Evolutionary conservation across 495 filamentous ascomycete species (phyloP).

Genomic region (Diplogelasinospora grovesii): DNA sequence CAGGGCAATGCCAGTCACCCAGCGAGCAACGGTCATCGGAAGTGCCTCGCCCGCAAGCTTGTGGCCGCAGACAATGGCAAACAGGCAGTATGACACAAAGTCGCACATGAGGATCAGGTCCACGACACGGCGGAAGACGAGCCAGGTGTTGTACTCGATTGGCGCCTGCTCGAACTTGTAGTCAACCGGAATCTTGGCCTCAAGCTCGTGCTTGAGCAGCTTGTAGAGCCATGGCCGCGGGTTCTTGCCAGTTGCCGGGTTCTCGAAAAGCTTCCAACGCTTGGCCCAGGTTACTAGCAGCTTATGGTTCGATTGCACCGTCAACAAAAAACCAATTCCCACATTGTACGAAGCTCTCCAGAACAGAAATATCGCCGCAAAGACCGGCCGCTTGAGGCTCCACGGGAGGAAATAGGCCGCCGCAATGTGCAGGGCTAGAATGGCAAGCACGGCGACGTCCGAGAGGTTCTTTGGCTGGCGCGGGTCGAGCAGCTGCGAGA

Average conservation of each 20-base stretch:
- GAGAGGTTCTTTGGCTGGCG: slow-evolving; percentile 90
- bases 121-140: slow-evolving; percentile 88
- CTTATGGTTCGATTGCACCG: slow-evolving; percentile 81
- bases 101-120: slow-evolving; percentile 98
- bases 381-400: slow-evolving; percentile 60
- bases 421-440: slow-evolving; percentile 67
- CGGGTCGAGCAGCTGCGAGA: slow-evolving; percentile 93
- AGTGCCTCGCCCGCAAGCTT: slow-evolving; percentile 65
- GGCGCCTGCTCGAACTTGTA: slow-evolving; percentile 91
- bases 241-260: slow-evolving; percentile 71
- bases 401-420: slow-evolving; percentile 65
- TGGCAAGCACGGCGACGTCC: slow-evolving; percentile 73
- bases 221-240: slow-evolving; percentile 74
- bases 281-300: slow-evolving; percentile 83
- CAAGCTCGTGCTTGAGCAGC: slow-evolving; percentile 78
- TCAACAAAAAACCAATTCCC: slow-evolving; percentile 86
- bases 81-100: slow-evolving; percentile 92
- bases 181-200: slow-evolving; percentile 88
- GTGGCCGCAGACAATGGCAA: slow-evolving; percentile 82
- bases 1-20: slow-evolving; percentile 72
- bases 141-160: slow-evolving; percentile 98
- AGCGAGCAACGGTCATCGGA: slow-evolving; percentile 63
- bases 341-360: slow-evolving; percentile 90
- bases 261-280: slow-evolving; percentile 76
- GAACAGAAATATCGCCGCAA: slow-evolving; percentile 78